Conservation (phyloP, 176 grass and related monocot species). For the Panicum miliaceum region DNA sequence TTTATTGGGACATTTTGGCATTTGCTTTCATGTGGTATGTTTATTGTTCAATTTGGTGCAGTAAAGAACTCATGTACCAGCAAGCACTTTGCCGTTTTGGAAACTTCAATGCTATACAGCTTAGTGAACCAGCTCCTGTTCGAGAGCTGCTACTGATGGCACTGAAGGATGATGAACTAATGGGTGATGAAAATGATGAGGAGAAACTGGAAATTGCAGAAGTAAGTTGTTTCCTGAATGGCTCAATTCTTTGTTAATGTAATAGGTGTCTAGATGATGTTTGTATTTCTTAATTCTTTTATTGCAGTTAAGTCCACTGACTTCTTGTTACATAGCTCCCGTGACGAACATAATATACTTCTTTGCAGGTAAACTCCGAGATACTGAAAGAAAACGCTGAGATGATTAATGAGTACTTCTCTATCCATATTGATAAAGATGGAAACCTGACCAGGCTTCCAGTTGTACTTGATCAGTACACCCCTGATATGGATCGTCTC, state of each 20-base stretch:
- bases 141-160: conserved; percentile 78
- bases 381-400: conserved; percentile 79
- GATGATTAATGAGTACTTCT: conserved; percentile 93
- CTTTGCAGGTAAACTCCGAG: conserved; percentile 71
- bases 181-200: conserved; percentile 56
- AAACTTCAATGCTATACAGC: conserved; percentile 91
- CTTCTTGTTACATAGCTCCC: background rate
- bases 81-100: conserved; percentile 82
- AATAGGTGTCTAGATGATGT: conserved; percentile 7
- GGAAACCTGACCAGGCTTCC: conserved; percentile 83
- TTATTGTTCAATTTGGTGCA: conserved; percentile 50
- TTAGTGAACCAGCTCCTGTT: conserved; percentile 87
- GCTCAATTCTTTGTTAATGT: background rate
- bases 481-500: conserved; percentile 82
- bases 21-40: conserved; percentile 18
- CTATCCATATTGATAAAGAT: conserved; percentile 70
- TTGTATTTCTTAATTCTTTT: conserved; percentile 23
- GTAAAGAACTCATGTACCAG: conserved; percentile 98
- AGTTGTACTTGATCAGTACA: conserved; percentile 94
- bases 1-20: conserved; percentile 17
- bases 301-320: background rate
- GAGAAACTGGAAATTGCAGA: conserved; percentile 86
- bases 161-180: conserved; percentile 70
- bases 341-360: conserved; percentile 7
- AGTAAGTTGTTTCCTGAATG: conserved; percentile 51